Conservation (phyloP, 78 protist genomes). For the Chrysochromulina tobinii region DNA sequence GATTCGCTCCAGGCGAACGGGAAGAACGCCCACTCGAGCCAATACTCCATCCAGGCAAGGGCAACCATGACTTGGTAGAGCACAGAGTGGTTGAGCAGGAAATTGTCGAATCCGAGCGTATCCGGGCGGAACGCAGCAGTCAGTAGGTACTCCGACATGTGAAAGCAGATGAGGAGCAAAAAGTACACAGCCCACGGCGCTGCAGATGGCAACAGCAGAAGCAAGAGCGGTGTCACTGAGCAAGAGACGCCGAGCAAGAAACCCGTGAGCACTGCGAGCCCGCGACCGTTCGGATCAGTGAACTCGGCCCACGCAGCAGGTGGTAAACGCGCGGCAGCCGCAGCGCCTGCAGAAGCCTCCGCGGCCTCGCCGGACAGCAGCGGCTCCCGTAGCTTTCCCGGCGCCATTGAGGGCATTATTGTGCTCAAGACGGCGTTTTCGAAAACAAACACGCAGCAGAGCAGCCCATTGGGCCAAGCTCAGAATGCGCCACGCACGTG, state of each 20-base stretch:
- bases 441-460: too few species aligned
- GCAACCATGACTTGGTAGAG: background rate
- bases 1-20: slow-evolving; percentile 15
- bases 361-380: too few species aligned
- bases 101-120: background rate
- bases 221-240: background rate
- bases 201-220: background rate
- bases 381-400: too few species aligned
- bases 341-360: too few species aligned
- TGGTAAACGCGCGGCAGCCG: too few species aligned
- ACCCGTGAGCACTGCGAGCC: background rate
- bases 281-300: background rate
- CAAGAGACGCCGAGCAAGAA: background rate
- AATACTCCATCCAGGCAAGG: slow-evolving; percentile 45
- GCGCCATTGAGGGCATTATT: too few species aligned
- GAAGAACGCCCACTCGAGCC: slow-evolving; percentile 58
- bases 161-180: background rate
- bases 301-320: background rate
- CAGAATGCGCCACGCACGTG: too few species aligned
- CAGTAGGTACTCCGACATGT: background rate
- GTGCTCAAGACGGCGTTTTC: too few species aligned
- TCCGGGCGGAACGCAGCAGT: slow-evolving; percentile 16
- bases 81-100: background rate
- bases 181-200: background rate
- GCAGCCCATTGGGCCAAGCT: too few species aligned